Evolutionary conservation across 306 rosid genomes (phyloP).

Genomic region (Ceratonia siliqua): DNA sequence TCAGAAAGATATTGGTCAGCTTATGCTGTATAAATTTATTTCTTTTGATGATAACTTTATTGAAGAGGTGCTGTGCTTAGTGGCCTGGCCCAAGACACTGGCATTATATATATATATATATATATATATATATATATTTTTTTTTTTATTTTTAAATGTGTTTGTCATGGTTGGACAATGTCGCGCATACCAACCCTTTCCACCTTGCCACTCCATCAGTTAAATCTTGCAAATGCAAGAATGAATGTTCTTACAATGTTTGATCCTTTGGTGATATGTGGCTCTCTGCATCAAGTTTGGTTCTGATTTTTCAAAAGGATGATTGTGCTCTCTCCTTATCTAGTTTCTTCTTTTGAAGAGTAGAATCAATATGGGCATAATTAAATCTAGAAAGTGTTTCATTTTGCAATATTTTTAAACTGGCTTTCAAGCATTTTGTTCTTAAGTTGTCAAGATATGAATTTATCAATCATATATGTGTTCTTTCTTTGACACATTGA

Average conservation of each 20-base stretch:
- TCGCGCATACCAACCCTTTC: no score
- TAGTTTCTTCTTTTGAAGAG: conserved; percentile 1
- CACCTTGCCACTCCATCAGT: neutral
- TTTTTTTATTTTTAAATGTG: no score
- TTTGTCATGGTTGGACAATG: no score
- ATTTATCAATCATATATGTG: conserved; percentile 22
- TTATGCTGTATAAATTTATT: conserved; percentile 8
- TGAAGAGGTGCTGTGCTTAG: conserved; percentile 30
- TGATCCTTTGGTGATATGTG: neutral
- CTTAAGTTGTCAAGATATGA: conserved; percentile 22
- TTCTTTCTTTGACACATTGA: conserved; percentile 28
- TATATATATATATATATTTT: no score
- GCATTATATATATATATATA: neutral
- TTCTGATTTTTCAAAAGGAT: neutral
- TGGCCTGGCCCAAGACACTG: conserved; percentile 1
- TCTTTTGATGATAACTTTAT: conserved; percentile 1
- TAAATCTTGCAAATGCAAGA: neutral
- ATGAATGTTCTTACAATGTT: neutral
- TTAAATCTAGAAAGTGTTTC: conserved; percentile 14
- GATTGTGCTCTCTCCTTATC: neutral
- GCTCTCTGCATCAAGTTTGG: conserved; percentile 4
- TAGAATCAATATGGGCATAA: conserved; percentile 2
- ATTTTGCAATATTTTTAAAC: conserved; percentile 1
- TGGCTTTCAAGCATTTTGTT: conserved; percentile 15
- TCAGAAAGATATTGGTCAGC: conserved; percentile 22